Evolutionary conservation across 1,284 basidiomycete species (phyloP).

Genomic region (Ganoderma meredithae): DNA sequence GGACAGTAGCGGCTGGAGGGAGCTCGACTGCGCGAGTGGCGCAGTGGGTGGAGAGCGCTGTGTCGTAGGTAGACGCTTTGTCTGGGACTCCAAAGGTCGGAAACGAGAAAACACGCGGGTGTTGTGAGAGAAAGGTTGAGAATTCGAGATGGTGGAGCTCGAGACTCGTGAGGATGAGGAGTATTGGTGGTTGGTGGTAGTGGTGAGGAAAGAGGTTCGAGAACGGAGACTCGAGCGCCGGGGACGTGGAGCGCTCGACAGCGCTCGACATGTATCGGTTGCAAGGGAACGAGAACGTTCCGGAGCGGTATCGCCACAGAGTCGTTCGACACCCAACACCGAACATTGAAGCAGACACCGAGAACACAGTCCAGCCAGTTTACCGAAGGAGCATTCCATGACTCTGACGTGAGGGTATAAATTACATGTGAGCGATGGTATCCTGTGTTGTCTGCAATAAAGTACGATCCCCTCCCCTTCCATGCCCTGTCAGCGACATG

Average conservation of each 20-base stretch:
- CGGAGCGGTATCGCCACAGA: not conserved
- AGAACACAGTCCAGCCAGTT: not conserved
- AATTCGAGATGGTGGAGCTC: not conserved
- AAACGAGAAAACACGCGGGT: not conserved
- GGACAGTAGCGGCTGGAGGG: not conserved
- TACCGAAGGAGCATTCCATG: not conserved
- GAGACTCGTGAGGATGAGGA: not conserved
- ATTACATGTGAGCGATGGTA: slow-evolving; percentile 13
- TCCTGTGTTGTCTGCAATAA: not conserved
- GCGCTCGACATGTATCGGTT: not conserved
- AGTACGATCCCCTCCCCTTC: not conserved
- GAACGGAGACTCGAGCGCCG: not conserved
- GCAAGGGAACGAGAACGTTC: not conserved
- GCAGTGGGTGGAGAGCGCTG: not conserved
- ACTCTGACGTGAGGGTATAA: slow-evolving; percentile 37
- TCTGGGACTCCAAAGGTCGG: not conserved
- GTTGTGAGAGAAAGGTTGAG: not conserved
- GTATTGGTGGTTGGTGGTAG: not conserved
- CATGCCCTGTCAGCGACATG: slow-evolving; percentile 15
- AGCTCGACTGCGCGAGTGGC: not conserved
- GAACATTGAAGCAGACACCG: not conserved
- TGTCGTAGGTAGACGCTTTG: not conserved
- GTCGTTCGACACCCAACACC: not conserved
- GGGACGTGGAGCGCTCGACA: not conserved
- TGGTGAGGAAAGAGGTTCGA: not conserved